Evolutionary conservation across 2,329 filamentous ascomycete species (phyloP).

Genomic region (Hypomyces rosellus): DNA sequence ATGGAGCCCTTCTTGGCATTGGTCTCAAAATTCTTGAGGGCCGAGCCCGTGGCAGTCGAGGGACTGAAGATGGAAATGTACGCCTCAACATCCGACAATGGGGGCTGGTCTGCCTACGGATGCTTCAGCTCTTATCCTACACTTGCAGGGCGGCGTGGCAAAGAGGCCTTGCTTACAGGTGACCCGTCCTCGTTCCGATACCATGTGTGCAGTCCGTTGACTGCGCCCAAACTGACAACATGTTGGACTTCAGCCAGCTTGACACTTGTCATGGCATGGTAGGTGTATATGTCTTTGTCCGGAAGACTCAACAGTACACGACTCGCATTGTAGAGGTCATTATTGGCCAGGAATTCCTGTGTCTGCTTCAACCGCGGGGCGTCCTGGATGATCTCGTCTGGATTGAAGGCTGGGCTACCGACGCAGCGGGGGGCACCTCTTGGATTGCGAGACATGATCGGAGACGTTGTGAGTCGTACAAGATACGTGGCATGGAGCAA

Average conservation of each 20-base stretch:
- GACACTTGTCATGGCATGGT: constrained; percentile 46
- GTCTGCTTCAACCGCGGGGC: constrained; percentile 30
- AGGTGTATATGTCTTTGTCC: constrained; percentile 40
- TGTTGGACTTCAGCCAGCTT: constrained; percentile 43
- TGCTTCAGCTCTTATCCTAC: constrained; percentile 11
- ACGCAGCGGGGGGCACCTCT: constrained; percentile 34
- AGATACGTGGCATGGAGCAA: too few relatives aligned
- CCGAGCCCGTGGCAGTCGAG: constrained; percentile 51
- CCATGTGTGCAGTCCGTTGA: constrained; percentile 44
- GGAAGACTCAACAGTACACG: constrained; percentile 38
- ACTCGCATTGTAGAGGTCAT: constrained; percentile 41
- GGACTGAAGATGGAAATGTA: constrained; percentile 63
- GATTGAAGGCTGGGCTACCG: constrained; percentile 39
- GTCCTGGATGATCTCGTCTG: constrained; percentile 35
- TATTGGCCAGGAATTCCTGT: constrained; percentile 30
- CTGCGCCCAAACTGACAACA: constrained; percentile 36
- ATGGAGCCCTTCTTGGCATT: constrained; percentile 61
- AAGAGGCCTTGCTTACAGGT: constrained; percentile 21
- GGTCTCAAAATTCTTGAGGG: constrained; percentile 55
- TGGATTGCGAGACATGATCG: constrained; percentile 21
- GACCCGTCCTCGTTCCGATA: constrained; percentile 35
- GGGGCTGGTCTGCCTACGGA: constrained; percentile 39
- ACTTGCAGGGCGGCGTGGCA: not conserved
- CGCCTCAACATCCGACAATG: constrained; percentile 53
- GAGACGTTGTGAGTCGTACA: too few relatives aligned